Evolutionary conservation across 768 basidiomycete species (phyloP).

Genomic region (Termitomyces bulborhizus): DNA sequence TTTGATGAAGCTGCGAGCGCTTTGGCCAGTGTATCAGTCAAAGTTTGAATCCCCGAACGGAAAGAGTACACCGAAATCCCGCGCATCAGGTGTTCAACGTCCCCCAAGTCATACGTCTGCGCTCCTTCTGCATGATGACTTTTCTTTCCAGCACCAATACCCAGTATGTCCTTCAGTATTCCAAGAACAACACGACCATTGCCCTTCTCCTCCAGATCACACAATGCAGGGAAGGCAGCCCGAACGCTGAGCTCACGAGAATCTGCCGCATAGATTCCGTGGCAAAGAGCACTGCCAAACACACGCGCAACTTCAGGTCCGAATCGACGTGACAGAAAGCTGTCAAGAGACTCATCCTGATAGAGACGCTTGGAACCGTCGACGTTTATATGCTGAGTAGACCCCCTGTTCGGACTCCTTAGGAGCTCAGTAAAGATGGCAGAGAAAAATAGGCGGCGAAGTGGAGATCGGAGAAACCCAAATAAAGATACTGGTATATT

Average conservation of each 20-base stretch:
- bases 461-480: slow-evolving; percentile 31
- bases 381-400: not conserved
- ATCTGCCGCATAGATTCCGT: slow-evolving; percentile 92
- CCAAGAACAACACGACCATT: slow-evolving; percentile 68
- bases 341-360: slow-evolving; percentile 75
- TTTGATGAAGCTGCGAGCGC: slow-evolving; percentile 42
- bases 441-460: slow-evolving; percentile 41
- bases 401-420: slow-evolving; percentile 30
- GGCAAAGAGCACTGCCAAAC: slow-evolving; percentile 77
- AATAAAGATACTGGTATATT: slow-evolving; percentile 37
- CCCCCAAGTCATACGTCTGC: slow-evolving; percentile 43
- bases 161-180: slow-evolving; percentile 26
- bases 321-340: slow-evolving; percentile 70
- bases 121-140: slow-evolving; percentile 2
- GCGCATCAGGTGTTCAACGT: slow-evolving; percentile 40
- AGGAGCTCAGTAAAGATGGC: slow-evolving; percentile 58
- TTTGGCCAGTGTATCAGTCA: slow-evolving; percentile 51
- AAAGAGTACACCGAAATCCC: slow-evolving; percentile 79
- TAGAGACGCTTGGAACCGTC: not conserved
- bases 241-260: slow-evolving; percentile 67
- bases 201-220: slow-evolving; percentile 62
- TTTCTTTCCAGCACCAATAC: slow-evolving; percentile 11
- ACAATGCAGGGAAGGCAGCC: slow-evolving; percentile 70
- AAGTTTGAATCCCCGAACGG: slow-evolving; percentile 61
- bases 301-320: slow-evolving; percentile 65